These are phyloP conservation scores for Candida pini DNA, from an alignment of 805 yeast species.

Conservation along the genomic window DNA sequence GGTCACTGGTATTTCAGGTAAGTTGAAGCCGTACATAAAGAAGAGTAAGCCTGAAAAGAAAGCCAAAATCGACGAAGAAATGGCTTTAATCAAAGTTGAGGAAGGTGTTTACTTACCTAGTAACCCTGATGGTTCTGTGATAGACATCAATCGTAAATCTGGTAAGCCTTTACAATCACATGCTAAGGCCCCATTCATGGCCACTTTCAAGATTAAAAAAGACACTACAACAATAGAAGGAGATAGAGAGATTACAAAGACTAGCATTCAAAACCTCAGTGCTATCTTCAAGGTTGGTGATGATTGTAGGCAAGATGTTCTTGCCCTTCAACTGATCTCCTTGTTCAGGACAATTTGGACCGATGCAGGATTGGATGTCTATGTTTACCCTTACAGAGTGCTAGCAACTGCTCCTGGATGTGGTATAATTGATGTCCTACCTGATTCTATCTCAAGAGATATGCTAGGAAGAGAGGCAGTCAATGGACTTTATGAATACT, in stretches of 20 bases:
- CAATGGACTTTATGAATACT: slow-evolving; percentile 91
- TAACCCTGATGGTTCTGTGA: slow-evolving; percentile 91
- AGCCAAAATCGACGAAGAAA: slow-evolving; percentile 92
- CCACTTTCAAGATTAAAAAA: slow-evolving; percentile 79
- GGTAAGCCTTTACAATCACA: slow-evolving; percentile 96
- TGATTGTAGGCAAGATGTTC: slow-evolving; percentile 96
- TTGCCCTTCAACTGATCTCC: slow-evolving; percentile 87
- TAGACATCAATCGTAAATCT: slow-evolving; percentile 85
- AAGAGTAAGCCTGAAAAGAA: slow-evolving; percentile 95
- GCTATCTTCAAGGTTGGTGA: slow-evolving; percentile 99
- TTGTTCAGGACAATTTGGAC: slow-evolving; percentile 90
- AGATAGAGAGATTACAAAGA: slow-evolving; percentile 25
- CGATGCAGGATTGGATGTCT: slow-evolving; percentile 81
- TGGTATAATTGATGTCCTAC: slow-evolving; percentile 97
- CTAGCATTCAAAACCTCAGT: slow-evolving; percentile 48
- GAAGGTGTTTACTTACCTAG: slow-evolving; percentile 91
- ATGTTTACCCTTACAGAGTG: slow-evolving; percentile 88
- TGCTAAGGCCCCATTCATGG: slow-evolving; percentile 98
- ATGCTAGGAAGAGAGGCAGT: slow-evolving; percentile 99
- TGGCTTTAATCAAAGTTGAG: slow-evolving; percentile 67
- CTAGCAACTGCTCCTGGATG: slow-evolving; percentile 99
- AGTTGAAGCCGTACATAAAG: slow-evolving; percentile 89
- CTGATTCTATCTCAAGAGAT: slow-evolving; percentile 92
- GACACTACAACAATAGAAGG: slow-evolving; percentile 43
- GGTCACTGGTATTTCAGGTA: slow-evolving; percentile 91